Conservation (phyloP, 2,329 filamentous ascomycete genomes). For the Aspergillus phoenicis region DNA sequence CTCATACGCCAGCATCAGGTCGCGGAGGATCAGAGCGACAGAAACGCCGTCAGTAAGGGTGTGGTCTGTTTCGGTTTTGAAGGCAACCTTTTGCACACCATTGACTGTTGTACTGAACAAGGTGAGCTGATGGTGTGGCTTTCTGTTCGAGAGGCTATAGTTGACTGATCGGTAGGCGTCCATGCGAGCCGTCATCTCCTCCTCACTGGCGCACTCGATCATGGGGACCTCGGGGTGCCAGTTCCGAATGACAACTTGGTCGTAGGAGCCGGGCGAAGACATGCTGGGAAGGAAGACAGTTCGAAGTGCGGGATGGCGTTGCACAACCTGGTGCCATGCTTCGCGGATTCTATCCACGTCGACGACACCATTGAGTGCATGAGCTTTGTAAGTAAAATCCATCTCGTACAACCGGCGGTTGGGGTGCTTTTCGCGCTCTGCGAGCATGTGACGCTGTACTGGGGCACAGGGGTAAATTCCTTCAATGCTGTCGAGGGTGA, state of each 20-base stretch:
- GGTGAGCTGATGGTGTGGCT: neutral
- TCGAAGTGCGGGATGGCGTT: slow-evolving; percentile 7
- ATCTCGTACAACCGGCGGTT: neutral
- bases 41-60: neutral
- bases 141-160: neutral
- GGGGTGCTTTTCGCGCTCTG: neutral
- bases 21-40: neutral
- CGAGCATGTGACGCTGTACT: slow-evolving; percentile 11
- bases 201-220: neutral
- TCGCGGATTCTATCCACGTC: neutral
- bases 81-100: neutral
- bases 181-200: neutral
- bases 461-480: slow-evolving; percentile 2
- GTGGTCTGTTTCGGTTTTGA: neutral
- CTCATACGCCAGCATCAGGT: neutral
- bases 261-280: neutral
- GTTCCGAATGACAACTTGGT: neutral
- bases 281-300: neutral
- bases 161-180: neutral
- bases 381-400: neutral
- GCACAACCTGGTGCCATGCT: slow-evolving; percentile 7
- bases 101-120: neutral
- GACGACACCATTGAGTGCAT: neutral
- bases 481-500: slow-evolving; percentile 1
- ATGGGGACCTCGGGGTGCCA: neutral